phyloP scores from a whole-genome alignment of 352 stramenopile species.

The Phytophthora syringae region DNA sequence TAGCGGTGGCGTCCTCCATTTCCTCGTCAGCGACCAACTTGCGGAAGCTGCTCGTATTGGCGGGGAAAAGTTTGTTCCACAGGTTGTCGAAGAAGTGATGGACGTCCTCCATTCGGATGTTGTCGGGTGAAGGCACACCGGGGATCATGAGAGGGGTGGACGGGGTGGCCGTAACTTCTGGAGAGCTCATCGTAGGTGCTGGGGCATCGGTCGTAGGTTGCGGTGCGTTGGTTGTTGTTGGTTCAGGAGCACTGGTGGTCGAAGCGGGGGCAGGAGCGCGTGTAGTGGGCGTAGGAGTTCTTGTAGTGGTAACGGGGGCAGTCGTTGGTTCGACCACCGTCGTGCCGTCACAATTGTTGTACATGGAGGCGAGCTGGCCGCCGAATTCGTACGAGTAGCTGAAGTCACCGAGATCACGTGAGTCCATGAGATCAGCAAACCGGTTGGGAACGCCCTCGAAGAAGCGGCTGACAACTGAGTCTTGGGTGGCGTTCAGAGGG shows the following conservation, averaged over 20 bases:
- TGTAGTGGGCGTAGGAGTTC: conserved; percentile 6
- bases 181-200: conserved; percentile 2
- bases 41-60: conserved; percentile 11
- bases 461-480: conserved; percentile 39
- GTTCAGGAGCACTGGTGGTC: conserved; percentile 9
- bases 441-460: conserved; percentile 32
- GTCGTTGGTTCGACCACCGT: no score
- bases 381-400: conserved; percentile 60
- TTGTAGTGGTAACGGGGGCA: conserved; percentile 11
- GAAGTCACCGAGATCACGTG: conserved; percentile 37
- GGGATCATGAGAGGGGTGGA: neutral
- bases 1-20: neutral
- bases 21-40: conserved; percentile 3
- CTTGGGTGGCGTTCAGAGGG: conserved; percentile 27
- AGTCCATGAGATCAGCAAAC: conserved; percentile 45
- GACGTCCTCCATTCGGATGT: conserved; percentile 2
- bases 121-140: neutral
- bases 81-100: conserved; percentile 19
- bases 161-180: conserved; percentile 1
- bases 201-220: neutral
- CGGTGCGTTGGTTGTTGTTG: conserved; percentile 3
- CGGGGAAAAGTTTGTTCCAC: conserved; percentile 17
- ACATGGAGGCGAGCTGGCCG: conserved; percentile 38
- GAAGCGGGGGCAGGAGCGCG: neutral
- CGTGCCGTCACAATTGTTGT: conserved; percentile 30